phyloP scores from a whole-genome alignment of 257 asterid species.

The Plectranthus barbatus region DNA sequence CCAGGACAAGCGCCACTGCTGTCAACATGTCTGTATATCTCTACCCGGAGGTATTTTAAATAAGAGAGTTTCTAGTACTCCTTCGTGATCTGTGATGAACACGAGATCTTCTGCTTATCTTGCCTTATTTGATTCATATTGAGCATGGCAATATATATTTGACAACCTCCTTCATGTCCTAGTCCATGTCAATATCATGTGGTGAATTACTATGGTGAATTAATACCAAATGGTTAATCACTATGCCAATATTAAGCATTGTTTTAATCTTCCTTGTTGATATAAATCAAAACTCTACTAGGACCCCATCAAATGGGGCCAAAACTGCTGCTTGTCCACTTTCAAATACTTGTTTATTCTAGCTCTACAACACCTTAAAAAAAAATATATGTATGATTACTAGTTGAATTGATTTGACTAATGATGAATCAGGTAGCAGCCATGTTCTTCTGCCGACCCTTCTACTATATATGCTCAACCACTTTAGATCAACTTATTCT shows the following conservation, averaged over 20 bases:
- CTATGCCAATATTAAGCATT: background rate
- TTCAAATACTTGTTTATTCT: slow-evolving; percentile 12
- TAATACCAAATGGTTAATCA: slow-evolving; percentile 6
- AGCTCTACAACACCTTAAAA: background rate
- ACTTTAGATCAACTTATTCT: background rate
- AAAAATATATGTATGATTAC: background rate
- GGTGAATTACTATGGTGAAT: slow-evolving; percentile 10
- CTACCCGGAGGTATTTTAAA: background rate
- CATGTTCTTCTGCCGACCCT: background rate
- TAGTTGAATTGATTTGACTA: slow-evolving; percentile 14
- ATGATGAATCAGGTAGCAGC: slow-evolving; percentile 1
- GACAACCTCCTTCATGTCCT: background rate
- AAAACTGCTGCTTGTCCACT: slow-evolving; percentile 1
- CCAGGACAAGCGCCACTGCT: slow-evolving; percentile 19
- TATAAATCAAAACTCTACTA: slow-evolving; percentile 9
- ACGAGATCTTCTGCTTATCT: background rate
- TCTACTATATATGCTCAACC: background rate
- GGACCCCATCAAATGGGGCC: background rate
- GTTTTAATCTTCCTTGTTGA: background rate
- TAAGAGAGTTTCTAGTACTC: too few species aligned
- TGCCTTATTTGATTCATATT: background rate
- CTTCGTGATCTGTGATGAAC: background rate
- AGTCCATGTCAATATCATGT: background rate
- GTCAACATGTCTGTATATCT: slow-evolving; percentile 19
- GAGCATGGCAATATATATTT: background rate